Evolutionary conservation across 148 eudicot species (phyloP).

Genomic region (Mesembryanthemum crystallinum): DNA sequence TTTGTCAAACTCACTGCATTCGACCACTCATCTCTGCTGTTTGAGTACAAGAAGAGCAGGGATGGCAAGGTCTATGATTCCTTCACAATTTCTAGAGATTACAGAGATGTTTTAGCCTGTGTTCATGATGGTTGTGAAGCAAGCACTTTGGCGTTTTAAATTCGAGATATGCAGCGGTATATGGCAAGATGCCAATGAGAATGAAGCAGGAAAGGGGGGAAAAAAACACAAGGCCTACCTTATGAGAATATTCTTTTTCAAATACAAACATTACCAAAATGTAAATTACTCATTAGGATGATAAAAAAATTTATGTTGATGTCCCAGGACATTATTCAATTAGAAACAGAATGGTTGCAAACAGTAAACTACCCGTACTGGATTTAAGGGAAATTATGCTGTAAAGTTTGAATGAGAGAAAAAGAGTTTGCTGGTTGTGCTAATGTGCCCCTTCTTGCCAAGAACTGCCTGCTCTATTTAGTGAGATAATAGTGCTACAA

Average conservation of each 20-base stretch:
- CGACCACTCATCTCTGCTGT: slow-evolving; percentile 67
- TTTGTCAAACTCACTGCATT: slow-evolving; percentile 81
- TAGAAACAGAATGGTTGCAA: no score
- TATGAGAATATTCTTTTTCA: not conserved
- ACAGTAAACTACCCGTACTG: no score
- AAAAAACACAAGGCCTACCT: not conserved
- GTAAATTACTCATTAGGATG: not conserved
- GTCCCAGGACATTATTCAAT: not conserved
- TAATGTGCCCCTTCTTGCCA: no score
- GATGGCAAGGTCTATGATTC: slow-evolving; percentile 86
- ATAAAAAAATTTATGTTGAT: not conserved
- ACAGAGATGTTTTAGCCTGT: slow-evolving; percentile 74
- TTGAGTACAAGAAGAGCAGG: slow-evolving; percentile 85
- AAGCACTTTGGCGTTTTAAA: slow-evolving; percentile 22
- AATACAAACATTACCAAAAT: not conserved
- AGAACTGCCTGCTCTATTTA: no score
- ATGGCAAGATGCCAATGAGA: not conserved
- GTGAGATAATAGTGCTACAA: no score
- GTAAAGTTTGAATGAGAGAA: no score
- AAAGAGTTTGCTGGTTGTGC: no score
- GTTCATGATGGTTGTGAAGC: slow-evolving; percentile 29
- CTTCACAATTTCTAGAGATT: slow-evolving; percentile 76
- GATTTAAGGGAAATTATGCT: no score
- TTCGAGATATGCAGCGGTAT: not conserved
- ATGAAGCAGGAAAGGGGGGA: not conserved